Conservation (phyloP, 2,329 filamentous ascomycete species). For the Cladophialophora immunda region DNA sequence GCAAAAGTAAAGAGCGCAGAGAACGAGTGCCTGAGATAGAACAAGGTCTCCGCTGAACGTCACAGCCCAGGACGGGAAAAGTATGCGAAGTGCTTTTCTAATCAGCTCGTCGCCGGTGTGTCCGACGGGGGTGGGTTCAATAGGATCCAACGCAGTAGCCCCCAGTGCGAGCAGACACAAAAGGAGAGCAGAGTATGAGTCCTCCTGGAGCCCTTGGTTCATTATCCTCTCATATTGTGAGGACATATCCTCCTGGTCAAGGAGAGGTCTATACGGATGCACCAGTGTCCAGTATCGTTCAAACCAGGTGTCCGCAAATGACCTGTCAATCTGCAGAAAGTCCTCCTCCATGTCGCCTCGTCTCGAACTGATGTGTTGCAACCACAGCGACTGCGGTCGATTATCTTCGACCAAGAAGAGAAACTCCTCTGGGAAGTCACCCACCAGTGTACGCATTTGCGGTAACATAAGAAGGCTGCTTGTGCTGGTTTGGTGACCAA, state of each 20-base stretch:
- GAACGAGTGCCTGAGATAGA: conserved; percentile 16
- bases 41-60: neutral
- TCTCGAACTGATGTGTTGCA: neutral
- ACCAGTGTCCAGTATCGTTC: conserved; percentile 4
- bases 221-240: neutral
- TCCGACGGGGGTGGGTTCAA: neutral
- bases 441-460: conserved; percentile 1
- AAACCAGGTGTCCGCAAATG: neutral
- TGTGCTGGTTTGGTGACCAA: conserved; percentile 24
- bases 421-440: conserved; percentile 19
- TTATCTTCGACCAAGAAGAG: conserved; percentile 9
- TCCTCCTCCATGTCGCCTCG: neutral
- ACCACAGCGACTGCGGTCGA: neutral
- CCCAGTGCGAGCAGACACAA: conserved; percentile 3
- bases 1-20: conserved; percentile 20
- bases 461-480: conserved; percentile 19
- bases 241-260: neutral
- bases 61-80: conserved; percentile 8
- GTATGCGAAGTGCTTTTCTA: conserved; percentile 8
- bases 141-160: neutral
- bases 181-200: neutral
- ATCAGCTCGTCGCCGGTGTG: neutral
- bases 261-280: neutral
- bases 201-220: neutral
- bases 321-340: neutral